Percentiles rank a stretch among this genome's conserved stretches.
Conservation (phyloP, 768 basidiomycete genomes). For the Porpolomopsis calyptriformis region DNA sequence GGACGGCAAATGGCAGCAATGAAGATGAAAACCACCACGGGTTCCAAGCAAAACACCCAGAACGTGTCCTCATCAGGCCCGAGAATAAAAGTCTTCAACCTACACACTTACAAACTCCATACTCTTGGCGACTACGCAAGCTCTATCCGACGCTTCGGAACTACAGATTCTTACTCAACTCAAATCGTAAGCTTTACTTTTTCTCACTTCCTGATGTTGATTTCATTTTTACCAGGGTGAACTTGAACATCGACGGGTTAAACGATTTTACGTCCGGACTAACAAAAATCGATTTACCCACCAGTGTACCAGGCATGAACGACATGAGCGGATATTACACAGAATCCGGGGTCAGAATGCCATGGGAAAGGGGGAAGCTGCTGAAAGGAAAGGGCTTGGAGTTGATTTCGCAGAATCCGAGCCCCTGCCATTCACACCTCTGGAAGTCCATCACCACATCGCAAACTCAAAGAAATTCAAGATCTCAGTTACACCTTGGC, state of each 20-base stretch:
- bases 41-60: background rate
- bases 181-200: conserved; percentile 20
- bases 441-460: conserved; percentile 11
- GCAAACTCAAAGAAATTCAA: conserved; percentile 12
- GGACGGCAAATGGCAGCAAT: conserved; percentile 10
- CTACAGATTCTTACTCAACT: conserved; percentile 26
- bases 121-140: conserved; percentile 23
- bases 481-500: background rate
- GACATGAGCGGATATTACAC: conserved; percentile 3
- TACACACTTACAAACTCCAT: conserved; percentile 27
- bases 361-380: background rate
- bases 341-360: background rate
- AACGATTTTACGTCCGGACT: conserved; percentile 21
- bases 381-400: background rate
- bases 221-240: conserved; percentile 19
- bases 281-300: conserved; percentile 17
- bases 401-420: conserved; percentile 1
- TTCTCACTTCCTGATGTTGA: background rate
- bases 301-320: conserved; percentile 16
- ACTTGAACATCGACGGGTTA: conserved; percentile 21
- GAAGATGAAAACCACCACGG: conserved; percentile 2
- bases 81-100: conserved; percentile 16
- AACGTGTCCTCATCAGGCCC: background rate
- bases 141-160: conserved; percentile 21
- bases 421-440: background rate